Percentiles rank a stretch among this genome's conserved stretches.
Evolutionary conservation across 2,329 filamentous ascomycete species (phyloP).

Genomic region (Colletotrichum orchidophilum): DNA sequence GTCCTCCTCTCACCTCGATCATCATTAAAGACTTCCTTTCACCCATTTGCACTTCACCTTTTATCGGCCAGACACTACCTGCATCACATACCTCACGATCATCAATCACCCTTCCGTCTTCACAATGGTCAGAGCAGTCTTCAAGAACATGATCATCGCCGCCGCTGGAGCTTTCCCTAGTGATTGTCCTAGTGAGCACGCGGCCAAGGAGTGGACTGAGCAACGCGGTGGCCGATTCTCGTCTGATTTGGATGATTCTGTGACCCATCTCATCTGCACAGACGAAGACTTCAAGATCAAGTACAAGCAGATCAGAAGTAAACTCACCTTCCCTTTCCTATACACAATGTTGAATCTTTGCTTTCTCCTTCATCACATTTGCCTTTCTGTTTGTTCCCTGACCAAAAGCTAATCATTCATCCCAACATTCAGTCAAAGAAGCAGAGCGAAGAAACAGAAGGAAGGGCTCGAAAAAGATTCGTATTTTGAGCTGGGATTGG

Average conservation of each 20-base stretch:
- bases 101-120: neutral
- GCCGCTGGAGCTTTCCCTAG: constrained; percentile 63
- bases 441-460: constrained; percentile 40
- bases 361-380: neutral
- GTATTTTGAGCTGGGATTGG: constrained; percentile 62
- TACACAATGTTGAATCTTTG: neutral
- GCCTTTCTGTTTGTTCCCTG: neutral
- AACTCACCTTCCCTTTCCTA: neutral
- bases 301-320: constrained; percentile 23
- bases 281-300: constrained; percentile 65
- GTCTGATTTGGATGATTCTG: constrained; percentile 57
- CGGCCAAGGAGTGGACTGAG: constrained; percentile 71
- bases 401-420: neutral
- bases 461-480: constrained; percentile 42
- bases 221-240: constrained; percentile 69
- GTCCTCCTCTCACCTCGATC: neutral
- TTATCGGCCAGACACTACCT: no score
- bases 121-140: constrained; percentile 47
- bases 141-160: constrained; percentile 64
- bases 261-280: constrained; percentile 80
- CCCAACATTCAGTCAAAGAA: constrained; percentile 45
- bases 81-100: no score
- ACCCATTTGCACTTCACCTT: neutral
- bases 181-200: constrained; percentile 49
- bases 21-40: neutral